Percentiles rank a stretch among this genome's conserved stretches.
Evolutionary conservation across 2,329 filamentous ascomycete species (phyloP).

Genomic region (Arthrobotrys megalospora): DNA sequence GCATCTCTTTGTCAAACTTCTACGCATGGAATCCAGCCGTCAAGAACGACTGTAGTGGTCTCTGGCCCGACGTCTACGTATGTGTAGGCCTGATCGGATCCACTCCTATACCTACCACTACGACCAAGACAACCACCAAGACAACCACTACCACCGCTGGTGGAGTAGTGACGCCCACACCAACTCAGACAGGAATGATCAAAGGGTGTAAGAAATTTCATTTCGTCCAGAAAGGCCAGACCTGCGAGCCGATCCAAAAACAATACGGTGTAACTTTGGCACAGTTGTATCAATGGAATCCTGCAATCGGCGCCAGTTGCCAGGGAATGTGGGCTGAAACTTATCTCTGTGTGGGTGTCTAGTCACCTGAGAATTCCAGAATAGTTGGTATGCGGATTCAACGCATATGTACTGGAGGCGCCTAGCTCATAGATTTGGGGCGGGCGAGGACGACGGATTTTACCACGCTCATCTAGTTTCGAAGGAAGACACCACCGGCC

Average conservation of each 20-base stretch:
- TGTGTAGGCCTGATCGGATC: conserved; percentile 30
- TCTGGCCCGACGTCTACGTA: conserved; percentile 37
- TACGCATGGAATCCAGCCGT: conserved; percentile 32
- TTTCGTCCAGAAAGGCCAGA: conserved; percentile 21
- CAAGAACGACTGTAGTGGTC: conserved; percentile 25
- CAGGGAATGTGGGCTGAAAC: conserved; percentile 36
- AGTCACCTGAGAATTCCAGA: neutral
- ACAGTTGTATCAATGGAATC: conserved; percentile 28
- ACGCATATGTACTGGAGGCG: too few relatives aligned
- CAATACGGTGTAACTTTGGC: conserved; percentile 22
- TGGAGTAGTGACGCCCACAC: conserved; percentile 26
- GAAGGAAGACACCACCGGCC: too few relatives aligned
- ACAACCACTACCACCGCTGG: conserved; percentile 20
- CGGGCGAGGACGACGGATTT: too few relatives aligned
- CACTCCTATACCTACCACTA: neutral
- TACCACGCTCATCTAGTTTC: too few relatives aligned
- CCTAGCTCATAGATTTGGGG: too few relatives aligned
- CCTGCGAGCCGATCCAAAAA: conserved; percentile 11
- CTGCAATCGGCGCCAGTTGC: conserved; percentile 8
- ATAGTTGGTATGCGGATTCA: too few relatives aligned
- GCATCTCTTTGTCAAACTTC: neutral
- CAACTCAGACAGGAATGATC: conserved; percentile 19
- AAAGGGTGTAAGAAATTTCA: conserved; percentile 40
- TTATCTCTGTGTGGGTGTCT: conserved; percentile 28
- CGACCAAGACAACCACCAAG: conserved; percentile 12